Percentiles rank a stretch among this genome's conserved stretches.
These are phyloP conservation scores for Pleurotus sapidus DNA, from an alignment of 768 basidiomycete genomes.

Conservation along the genomic window DNA sequence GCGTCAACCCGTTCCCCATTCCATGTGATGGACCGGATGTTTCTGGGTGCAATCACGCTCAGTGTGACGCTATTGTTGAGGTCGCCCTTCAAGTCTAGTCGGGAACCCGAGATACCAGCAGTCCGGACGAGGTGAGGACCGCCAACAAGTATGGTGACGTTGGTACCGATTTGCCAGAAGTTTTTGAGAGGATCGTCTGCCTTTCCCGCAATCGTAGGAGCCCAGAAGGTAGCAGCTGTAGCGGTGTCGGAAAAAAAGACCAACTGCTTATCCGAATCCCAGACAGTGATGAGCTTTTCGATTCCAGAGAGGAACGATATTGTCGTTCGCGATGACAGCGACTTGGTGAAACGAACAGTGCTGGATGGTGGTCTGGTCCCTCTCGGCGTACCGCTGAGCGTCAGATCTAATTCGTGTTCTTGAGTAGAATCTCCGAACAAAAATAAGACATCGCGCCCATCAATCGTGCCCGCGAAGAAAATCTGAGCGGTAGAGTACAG, in stretches of 20 bases:
- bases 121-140: conserved; percentile 65
- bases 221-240: conserved; percentile 74
- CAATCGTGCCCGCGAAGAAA: conserved; percentile 63
- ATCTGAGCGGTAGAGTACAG: conserved; percentile 74
- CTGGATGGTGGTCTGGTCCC: conserved; percentile 24
- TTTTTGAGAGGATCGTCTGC: conserved; percentile 42
- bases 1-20: conserved; percentile 54
- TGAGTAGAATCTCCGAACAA: conserved; percentile 55
- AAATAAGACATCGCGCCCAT: conserved; percentile 60
- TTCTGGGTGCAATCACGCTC: conserved; percentile 60
- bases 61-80: conserved; percentile 55
- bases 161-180: conserved; percentile 76
- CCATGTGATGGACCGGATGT: conserved; percentile 60
- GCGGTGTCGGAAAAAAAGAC: conserved; percentile 64
- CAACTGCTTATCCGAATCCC: conserved; percentile 66
- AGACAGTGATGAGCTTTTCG: conserved; percentile 56
- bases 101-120: conserved; percentile 45
- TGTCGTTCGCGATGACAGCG: conserved; percentile 29
- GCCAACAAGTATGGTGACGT: conserved; percentile 60
- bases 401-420: conserved; percentile 51
- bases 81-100: conserved; percentile 66
- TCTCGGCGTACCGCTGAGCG: conserved; percentile 45
- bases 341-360: conserved; percentile 26
- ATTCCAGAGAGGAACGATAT: conserved; percentile 57
- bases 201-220: conserved; percentile 55